A percentile compares a stretch with the other conserved stretches of the same genome.
Evolutionary conservation across 345 rosid genomes (phyloP).

Genomic region (Alliaria petiolata): DNA sequence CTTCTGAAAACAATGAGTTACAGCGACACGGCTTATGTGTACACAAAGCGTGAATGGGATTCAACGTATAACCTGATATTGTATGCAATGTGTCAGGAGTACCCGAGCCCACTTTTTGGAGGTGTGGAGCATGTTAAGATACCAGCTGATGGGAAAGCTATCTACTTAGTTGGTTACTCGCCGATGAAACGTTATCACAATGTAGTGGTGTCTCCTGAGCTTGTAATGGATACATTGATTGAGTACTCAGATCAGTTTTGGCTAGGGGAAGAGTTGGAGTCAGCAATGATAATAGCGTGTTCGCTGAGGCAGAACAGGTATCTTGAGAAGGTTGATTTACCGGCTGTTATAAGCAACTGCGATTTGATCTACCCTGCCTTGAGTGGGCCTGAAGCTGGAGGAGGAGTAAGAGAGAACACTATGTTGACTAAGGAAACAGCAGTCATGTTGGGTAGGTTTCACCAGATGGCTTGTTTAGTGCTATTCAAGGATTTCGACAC

Average conservation of each 20-base stretch:
- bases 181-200: background rate
- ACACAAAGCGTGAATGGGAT: background rate
- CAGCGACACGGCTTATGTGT: background rate
- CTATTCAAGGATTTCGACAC: conserved; percentile 3
- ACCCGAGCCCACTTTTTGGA: background rate
- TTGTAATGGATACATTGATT: background rate
- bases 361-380: conserved; percentile 8
- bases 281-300: conserved; percentile 50
- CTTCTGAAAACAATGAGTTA: background rate
- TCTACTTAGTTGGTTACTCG: conserved; percentile 3
- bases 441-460: background rate
- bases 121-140: conserved; percentile 18
- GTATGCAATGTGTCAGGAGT: conserved; percentile 10
- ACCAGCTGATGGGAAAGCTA: background rate
- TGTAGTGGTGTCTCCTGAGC: background rate
- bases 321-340: background rate
- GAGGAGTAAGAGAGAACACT: background rate
- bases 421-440: background rate
- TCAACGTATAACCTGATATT: background rate
- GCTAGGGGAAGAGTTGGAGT: conserved; percentile 54
- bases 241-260: conserved; percentile 48
- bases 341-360: background rate
- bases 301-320: background rate
- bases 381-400: background rate
- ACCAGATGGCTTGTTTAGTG: background rate